Base-by-base conservation (phyloP, 2,329 filamentous ascomycete genomes). In the Cladosporium austrohemisphaericum region DNA sequence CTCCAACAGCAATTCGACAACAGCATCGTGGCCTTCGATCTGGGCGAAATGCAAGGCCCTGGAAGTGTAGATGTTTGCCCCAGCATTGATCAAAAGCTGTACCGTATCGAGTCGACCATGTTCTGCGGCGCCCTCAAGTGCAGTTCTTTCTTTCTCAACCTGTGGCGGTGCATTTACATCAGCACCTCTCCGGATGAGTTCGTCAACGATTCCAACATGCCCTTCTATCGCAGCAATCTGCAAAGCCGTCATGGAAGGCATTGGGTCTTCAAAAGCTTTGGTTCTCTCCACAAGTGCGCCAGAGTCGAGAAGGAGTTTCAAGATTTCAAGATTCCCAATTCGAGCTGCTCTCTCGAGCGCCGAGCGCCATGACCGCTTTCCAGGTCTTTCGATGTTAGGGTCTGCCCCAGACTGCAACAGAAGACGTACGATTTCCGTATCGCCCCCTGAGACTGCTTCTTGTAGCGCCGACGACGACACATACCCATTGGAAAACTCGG, bases 1-100 rank as follows among this genome's bases (percentile, higher is more conserved):
- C n/a, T n/a, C n/a, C n/a, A n/a, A n/a, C n/a, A n/a, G n/a, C n/a
- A n/a, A n/a, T n/a, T n/a, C n/a, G n/a, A n/a, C n/a, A n/a, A n/a
- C n/a, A n/a, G n/a, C n/a, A n/a, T n/a, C n/a, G n/a, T n/a, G n/a
- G n/a, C n/a, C n/a, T n/a, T n/a, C n/a, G n/a, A n/a, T n/a, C n/a
- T n/a, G n/a, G n/a, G n/a, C n/a, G n/a, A n/a, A n/a, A n/a, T n/a
- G n/a, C n/a, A n/a, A n/a, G n/a, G n/a, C n/a, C n/a, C n/a, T n/a
- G n/a, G n/a, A n/a, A n/a, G n/a, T n/a, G n/a, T n/a, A n/a, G n/a
- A n/a, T n/a, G n/a, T n/a, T n/a, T n/a, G n/a, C n/a, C n/a, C n/a
- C n/a, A n/a, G n/a, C n/a, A n/a, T 41, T 41, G 38, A 41, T 41
- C 11, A 41, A 26, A n/a, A 41, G 19, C 19, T 41, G 38, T 29